Evolutionary conservation across 2,329 filamentous ascomycete species (phyloP).

Genomic region (Venturia pyrina): DNA sequence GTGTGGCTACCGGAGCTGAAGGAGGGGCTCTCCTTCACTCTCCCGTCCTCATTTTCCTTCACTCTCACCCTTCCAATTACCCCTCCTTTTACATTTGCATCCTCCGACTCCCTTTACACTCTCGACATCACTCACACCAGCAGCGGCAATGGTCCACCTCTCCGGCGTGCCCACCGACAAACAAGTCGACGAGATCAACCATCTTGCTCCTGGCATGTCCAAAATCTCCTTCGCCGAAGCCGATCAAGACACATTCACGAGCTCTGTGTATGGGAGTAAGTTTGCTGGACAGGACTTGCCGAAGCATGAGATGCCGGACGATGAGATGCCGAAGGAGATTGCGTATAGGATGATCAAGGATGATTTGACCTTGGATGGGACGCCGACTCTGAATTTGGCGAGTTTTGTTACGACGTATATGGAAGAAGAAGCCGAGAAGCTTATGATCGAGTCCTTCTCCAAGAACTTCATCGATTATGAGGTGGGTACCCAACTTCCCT

Average conservation of each 20-base stretch:
- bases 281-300: conserved; percentile 77
- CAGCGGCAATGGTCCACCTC: conserved; percentile 38
- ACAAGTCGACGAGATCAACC: conserved; percentile 23
- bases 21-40: no score
- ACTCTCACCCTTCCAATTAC: background rate
- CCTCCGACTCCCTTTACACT: background rate
- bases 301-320: conserved; percentile 74
- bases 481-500: conserved; percentile 6
- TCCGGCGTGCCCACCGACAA: conserved; percentile 32
- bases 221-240: conserved; percentile 36
- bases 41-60: no score
- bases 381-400: conserved; percentile 78
- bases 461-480: conserved; percentile 65
- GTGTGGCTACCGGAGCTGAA: background rate
- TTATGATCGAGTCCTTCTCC: conserved; percentile 84
- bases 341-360: conserved; percentile 91
- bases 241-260: conserved; percentile 48
- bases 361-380: conserved; percentile 64
- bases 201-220: conserved; percentile 33
- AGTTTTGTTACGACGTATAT: conserved; percentile 92
- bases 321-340: conserved; percentile 81
- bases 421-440: conserved; percentile 88
- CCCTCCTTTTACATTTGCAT: background rate
- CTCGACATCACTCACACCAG: background rate
- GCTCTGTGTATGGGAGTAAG: conserved; percentile 73